Conservation (phyloP, 73 alveolate genomes). For the Breviolum minutum region DNA sequence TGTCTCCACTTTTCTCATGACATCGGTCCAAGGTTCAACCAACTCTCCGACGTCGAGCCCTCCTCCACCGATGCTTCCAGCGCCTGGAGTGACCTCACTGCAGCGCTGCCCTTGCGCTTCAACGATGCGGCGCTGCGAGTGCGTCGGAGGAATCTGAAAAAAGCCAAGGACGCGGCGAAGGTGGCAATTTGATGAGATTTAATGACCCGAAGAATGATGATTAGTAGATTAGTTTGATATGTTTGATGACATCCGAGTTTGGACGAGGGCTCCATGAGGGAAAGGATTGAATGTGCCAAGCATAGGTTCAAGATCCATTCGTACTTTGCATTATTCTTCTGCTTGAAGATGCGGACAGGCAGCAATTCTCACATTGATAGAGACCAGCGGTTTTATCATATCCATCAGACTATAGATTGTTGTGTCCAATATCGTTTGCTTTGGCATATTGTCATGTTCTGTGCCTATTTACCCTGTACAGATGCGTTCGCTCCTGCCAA, state of each 20-base stretch:
- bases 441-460: too few relatives aligned
- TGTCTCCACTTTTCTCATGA: background rate
- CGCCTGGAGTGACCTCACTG: slow-evolving; percentile 87
- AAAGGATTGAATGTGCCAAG: background rate
- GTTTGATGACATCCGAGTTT: background rate
- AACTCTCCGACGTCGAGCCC: slow-evolving; percentile 70
- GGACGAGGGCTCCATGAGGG: background rate
- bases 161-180: slow-evolving; percentile 42
- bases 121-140: slow-evolving; percentile 89
- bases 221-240: background rate
- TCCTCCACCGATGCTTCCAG: slow-evolving; percentile 38
- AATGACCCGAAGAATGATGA: background rate
- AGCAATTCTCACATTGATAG: background rate
- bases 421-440: background rate
- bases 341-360: background rate
- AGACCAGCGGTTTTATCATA: background rate
- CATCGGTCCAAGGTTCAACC: slow-evolving; percentile 5
- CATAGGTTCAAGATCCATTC: too few relatives aligned
- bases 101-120: slow-evolving; percentile 76
- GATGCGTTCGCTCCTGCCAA: too few relatives aligned
- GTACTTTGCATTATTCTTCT: too few relatives aligned
- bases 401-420: background rate
- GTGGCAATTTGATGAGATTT: background rate
- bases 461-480: too few relatives aligned
- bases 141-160: slow-evolving; percentile 79